Conservation (phyloP, 116 monocot genomes). For the Iris pallida region DNA sequence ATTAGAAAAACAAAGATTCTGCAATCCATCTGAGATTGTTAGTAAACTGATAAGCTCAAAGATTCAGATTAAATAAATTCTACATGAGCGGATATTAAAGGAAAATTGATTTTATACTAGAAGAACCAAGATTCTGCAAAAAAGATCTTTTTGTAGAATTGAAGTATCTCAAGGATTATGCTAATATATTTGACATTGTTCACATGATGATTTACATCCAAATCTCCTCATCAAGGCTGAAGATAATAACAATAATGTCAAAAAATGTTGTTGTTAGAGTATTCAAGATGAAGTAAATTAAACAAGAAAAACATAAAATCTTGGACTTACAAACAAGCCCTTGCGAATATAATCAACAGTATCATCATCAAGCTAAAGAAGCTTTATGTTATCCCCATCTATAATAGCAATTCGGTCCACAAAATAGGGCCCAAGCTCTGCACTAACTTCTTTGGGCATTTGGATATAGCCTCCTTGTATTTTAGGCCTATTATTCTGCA, state of each 20-base stretch:
- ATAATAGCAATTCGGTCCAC: conserved; percentile 42
- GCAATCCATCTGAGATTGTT: no score
- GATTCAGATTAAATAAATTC: no score
- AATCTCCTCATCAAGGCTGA: conserved; percentile 80
- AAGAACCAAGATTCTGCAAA: no score
- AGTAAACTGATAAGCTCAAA: no score
- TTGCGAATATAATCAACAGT: conserved; percentile 43
- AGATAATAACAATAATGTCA: background rate
- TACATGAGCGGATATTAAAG: no score
- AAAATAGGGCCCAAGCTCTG: conserved; percentile 71
- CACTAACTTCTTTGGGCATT: conserved; percentile 72
- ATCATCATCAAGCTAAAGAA: conserved; percentile 47
- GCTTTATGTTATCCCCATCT: conserved; percentile 58
- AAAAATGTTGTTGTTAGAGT: background rate
- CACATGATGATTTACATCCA: conserved; percentile 90
- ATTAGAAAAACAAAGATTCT: no score
- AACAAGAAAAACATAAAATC: background rate
- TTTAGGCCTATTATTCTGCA: no score
- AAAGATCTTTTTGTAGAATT: no score
- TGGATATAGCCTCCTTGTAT: conserved; percentile 61
- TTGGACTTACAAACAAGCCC: conserved; percentile 55
- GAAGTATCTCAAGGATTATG: conserved; percentile 84
- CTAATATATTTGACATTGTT: conserved; percentile 94
- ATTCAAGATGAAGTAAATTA: background rate
- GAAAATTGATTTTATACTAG: no score